Base-by-base conservation (phyloP, 257 asterid species). In the Fraxinus excelsior region DNA sequence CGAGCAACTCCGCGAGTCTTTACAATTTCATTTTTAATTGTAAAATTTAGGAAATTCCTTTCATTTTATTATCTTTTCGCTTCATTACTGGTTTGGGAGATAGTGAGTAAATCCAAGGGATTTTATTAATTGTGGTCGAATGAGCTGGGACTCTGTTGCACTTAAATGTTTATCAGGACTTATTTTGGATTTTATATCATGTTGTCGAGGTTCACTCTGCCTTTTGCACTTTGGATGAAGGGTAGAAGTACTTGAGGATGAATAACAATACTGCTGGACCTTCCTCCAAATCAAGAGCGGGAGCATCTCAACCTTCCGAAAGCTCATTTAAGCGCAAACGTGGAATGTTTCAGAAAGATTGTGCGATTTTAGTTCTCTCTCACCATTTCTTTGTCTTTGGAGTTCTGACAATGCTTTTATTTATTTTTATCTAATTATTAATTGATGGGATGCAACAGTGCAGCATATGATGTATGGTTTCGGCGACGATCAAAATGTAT, bases 401-500 rank as follows among this genome's bases (percentile, higher is more conserved):
- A 58, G 35, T 72, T 62, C 73, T 42, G 26, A 38, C 32, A 23
- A 31, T 44, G 44, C 42, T 49, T 21, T 68, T n/a, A n/a, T n/a
- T 26, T 67, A 3, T 23, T 25, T 26, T 38, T 1, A 29, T 12
- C 51, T 29, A 38, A 69, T 51, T 74, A 53, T 76, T 46, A 51
- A 76, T 80, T 70, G 42, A 46, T 49, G 77, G 81, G 76, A 19
- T 78, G 78, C 71, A 28, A 72, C 94, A 95, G 97, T 95, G 89
- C 97, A 95, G 80, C 97, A 88, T 79, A 95, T 95, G 98, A 93
- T 95, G 97, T 91, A 90, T 79, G 99, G 99, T 76, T 93, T 89
- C 6, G 97, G 97, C 2, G 97, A 95, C 85, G 99, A 91, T 75
- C 80, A 82, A 76, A 93, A 93, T 74, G 98, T 95, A 87, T n/a